Base-by-base conservation (phyloP, 371 early-diverging fungal species). In the Funneliformis caledonium region DNA sequence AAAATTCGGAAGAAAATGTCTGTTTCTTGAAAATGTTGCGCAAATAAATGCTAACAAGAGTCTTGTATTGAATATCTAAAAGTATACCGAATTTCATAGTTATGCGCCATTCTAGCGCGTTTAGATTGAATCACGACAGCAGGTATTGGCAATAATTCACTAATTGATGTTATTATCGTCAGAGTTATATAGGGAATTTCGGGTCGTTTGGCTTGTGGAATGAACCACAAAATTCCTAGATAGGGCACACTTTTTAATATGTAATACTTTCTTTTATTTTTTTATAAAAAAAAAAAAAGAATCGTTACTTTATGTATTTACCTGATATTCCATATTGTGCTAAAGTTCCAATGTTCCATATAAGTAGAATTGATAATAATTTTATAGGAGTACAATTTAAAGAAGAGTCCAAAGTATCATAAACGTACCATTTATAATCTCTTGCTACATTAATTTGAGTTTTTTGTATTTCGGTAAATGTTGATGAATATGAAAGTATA, bases 331-430 rank as follows among this genome's bases (percentile, higher is more conserved):
- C 67, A 56, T 69, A 78, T 78, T 78, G 78, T 0, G 22, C 33
- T 8, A 78, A 48, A 78, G 69, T 78, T 42, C 78, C 78, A 47
- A 78, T 37, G 68, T 78, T 78, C 78, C 78, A 78, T 50, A 67
- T 26, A 31, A 37, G 5, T 14, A 78, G 16, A 52, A 78, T 56
- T 31, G 26, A 26, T 22, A 59, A 52, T 45, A 78, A 78, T 33
- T 59, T 47, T 69, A 11, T 22, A 2, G 78, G 78, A 22, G 69
- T 19, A 37, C 78, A 78, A 48, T 50, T 52, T 12, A 78, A 78
- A 8, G 22, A 26, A 33, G 22, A 6, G 16, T 78, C 68, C 56
- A 56, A 56, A 47, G 47, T 69, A 16, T 78, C 68, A 56, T 78
- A 78, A 9, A 64, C 33, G 26, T 78, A 78, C 78, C 78, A 78